Evolutionary conservation across 192 early-diverging fungal species (phyloP).

Genomic region (Coemansia aciculifera): DNA sequence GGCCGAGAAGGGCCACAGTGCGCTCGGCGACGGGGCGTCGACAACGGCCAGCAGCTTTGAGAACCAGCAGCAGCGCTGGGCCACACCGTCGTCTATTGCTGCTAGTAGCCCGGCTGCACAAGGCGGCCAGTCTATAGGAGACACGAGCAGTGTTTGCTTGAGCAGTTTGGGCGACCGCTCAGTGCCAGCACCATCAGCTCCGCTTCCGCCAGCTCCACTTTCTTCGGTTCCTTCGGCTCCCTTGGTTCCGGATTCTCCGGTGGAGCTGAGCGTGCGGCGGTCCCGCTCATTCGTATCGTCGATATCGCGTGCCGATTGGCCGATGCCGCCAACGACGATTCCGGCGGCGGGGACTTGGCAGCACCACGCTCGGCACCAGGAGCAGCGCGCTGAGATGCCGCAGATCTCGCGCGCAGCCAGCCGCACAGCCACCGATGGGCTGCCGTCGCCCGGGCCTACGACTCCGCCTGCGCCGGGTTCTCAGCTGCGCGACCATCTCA

Average conservation of each 20-base stretch:
- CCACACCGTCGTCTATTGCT: not conserved
- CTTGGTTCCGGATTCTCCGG: not conserved
- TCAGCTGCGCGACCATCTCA: slow-evolving; percentile 2
- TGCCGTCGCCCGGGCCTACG: not conserved
- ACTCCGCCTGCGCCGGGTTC: not conserved
- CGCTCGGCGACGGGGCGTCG: not conserved
- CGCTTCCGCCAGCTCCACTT: not conserved
- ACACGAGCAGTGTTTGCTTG: not conserved
- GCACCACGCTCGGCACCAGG: slow-evolving; percentile 3
- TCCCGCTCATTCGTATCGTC: slow-evolving; percentile 40
- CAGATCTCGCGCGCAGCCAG: not conserved
- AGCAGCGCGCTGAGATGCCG: slow-evolving; percentile 10
- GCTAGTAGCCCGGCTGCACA: not conserved
- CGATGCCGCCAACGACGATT: slow-evolving; percentile 32
- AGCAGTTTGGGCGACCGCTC: not conserved
- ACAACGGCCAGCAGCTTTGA: slow-evolving; percentile 11
- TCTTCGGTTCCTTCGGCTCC: not conserved
- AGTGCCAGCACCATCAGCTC: not conserved
- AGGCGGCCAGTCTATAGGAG: not conserved
- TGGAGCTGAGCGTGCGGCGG: slow-evolving; percentile 10
- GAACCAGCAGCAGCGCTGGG: slow-evolving; percentile 3
- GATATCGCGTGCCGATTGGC: slow-evolving; percentile 42
- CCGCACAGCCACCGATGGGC: not conserved
- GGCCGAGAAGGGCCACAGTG: slow-evolving; percentile 15
- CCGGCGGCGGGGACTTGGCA: slow-evolving; percentile 4